Percentiles rank a stretch among this genome's conserved stretches.
These are phyloP conservation scores for Durio zibethinus DNA, from an alignment of 345 rosid genomes.

Conservation along the genomic window DNA sequence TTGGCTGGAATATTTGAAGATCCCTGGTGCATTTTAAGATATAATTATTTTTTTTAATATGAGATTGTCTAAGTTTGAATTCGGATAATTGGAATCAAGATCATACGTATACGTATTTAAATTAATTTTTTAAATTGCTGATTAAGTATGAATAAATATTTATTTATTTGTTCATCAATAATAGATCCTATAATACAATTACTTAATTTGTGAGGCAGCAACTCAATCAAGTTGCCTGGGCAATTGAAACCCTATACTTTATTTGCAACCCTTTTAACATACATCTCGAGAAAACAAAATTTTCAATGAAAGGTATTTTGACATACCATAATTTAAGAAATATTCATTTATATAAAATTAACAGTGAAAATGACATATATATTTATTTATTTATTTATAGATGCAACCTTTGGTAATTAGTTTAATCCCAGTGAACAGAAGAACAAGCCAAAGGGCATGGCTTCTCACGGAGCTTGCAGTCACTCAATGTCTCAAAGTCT, in stretches of 20 bases:
- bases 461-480: constrained; percentile 21
- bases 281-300: neutral
- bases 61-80: no score
- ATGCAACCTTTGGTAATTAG: constrained; percentile 14
- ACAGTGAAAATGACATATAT: neutral
- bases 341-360: neutral
- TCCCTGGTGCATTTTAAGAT: neutral
- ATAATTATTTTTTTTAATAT: no score
- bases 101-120: no score
- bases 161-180: neutral
- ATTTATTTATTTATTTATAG: no score
- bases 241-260: neutral
- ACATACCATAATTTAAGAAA: neutral
- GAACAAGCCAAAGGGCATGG: constrained; percentile 12
- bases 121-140: neutral
- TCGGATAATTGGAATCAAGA: no score
- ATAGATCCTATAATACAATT: neutral
- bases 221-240: neutral
- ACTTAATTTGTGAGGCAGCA: constrained; percentile 5
- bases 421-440: constrained; percentile 18
- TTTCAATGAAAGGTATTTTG: neutral
- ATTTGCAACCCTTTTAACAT: neutral
- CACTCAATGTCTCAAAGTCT: constrained; percentile 6
- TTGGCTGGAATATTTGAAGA: neutral
- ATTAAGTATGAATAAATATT: neutral